phyloP scores from a whole-genome alignment of 345 rosid species.

The Citrus sinensis region DVS_A1.0 CM039165.1:34339501-34340000 shows the following conservation, averaged over 20 bases:
- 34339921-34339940: slow-evolving; percentile 10
- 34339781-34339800: slow-evolving; percentile 47
- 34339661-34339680: slow-evolving; percentile 2
- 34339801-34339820: slow-evolving; percentile 16
- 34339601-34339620: not conserved
- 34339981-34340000: not conserved
- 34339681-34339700: slow-evolving; percentile 14
- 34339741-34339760: slow-evolving; percentile 19
- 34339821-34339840: slow-evolving; percentile 34
- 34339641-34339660: slow-evolving; percentile 4
- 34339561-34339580: slow-evolving; percentile 54
- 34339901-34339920: slow-evolving; percentile 10
- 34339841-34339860: slow-evolving; percentile 39
- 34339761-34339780: slow-evolving; percentile 40
- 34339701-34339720: not conserved
- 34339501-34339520: slow-evolving; percentile 78
- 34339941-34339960: not conserved
- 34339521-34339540: slow-evolving; percentile 84
- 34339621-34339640: slow-evolving; percentile 8
- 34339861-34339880: slow-evolving; percentile 29
- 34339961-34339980: not conserved
- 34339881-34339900: slow-evolving; percentile 36
- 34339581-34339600: slow-evolving; percentile 26
- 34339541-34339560: slow-evolving; percentile 75
- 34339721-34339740: slow-evolving; percentile 13